Evolutionary conservation across 306 rosid species (phyloP).

Genomic region (Cucumis cinereus): DNA sequence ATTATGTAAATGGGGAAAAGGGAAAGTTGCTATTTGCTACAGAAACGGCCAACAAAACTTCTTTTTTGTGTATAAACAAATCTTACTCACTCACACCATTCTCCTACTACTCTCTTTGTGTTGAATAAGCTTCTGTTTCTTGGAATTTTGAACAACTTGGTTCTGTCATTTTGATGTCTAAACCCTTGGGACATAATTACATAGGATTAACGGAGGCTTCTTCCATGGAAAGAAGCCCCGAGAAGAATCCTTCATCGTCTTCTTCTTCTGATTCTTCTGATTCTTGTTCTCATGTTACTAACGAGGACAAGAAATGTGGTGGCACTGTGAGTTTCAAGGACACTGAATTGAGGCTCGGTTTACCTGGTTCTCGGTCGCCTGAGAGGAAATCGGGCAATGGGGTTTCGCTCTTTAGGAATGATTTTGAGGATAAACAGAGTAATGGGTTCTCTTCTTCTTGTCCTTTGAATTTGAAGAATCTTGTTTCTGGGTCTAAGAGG

Average conservation of each 20-base stretch:
- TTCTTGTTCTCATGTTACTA: constrained; percentile 23
- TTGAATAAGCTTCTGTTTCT: neutral
- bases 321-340: constrained; percentile 55
- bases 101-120: constrained; percentile 10
- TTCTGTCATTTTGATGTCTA: constrained; percentile 39
- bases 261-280: constrained; percentile 28
- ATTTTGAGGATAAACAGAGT: constrained; percentile 40
- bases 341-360: constrained; percentile 87
- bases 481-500: constrained; percentile 59
- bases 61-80: constrained; percentile 37
- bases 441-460: constrained; percentile 30
- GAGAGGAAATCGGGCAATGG: constrained; percentile 39
- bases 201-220: constrained; percentile 56
- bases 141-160: neutral
- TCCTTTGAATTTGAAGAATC: constrained; percentile 34
- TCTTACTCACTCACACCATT: neutral
- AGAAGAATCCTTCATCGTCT: constrained; percentile 27
- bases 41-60: constrained; percentile 37
- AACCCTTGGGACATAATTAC: constrained; percentile 62
- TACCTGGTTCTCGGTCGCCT: constrained; percentile 64
- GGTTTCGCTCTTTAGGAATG: constrained; percentile 52
- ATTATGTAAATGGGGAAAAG: neutral
- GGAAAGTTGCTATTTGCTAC: constrained; percentile 16
- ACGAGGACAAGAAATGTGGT: constrained; percentile 35
- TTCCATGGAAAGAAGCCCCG: constrained; percentile 48